phyloP scores from a whole-genome alignment of 192 early-diverging fungal genomes.

The Gonapodya sp. region DNA sequence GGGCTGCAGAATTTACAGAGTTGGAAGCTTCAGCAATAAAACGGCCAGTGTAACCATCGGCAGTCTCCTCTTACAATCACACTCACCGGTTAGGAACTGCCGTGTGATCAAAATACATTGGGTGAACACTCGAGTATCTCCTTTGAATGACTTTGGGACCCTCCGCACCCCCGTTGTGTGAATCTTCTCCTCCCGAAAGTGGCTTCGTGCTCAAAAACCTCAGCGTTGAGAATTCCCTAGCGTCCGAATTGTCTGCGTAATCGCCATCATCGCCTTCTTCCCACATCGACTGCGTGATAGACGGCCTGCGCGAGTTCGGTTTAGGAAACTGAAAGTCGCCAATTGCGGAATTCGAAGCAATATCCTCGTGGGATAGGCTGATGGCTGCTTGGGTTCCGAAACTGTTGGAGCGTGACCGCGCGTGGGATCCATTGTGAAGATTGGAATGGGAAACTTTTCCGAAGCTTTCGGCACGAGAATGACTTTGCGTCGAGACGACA shows the following conservation, averaged over 20 bases:
- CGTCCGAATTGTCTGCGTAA: background rate
- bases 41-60: too few species aligned
- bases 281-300: background rate
- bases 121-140: background rate
- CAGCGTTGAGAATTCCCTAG: background rate
- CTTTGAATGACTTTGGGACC: background rate
- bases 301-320: background rate
- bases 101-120: constrained; percentile 5
- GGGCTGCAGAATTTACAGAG: background rate
- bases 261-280: background rate
- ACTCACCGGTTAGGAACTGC: constrained; percentile 6
- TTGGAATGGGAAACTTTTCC: too few species aligned
- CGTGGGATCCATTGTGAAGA: background rate
- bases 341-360: background rate
- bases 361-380: background rate
- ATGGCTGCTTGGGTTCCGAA: background rate
- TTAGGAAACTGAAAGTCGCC: background rate
- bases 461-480: too few species aligned
- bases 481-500: background rate
- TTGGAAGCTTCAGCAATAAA: background rate
- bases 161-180: background rate
- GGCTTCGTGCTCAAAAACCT: background rate
- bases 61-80: too few species aligned
- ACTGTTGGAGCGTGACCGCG: background rate
- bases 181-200: background rate